Percentiles rank a stretch among this genome's conserved stretches.
These are phyloP conservation scores for Medicago lupulina DNA, from an alignment of 306 rosid genomes.

Conservation along the genomic window DNA sequence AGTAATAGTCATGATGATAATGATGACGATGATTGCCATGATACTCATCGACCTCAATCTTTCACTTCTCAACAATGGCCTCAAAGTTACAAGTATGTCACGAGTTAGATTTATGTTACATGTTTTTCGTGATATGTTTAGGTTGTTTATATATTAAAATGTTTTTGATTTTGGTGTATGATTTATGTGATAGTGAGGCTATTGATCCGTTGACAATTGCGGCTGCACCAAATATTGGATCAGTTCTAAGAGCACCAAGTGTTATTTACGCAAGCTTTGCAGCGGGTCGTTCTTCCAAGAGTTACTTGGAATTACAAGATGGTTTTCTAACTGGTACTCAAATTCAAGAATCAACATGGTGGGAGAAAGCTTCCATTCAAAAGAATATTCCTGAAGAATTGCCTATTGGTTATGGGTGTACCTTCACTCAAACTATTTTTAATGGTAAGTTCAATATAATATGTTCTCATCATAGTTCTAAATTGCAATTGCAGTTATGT, in stretches of 20 bases:
- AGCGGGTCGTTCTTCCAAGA: conserved; percentile 45
- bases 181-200: conserved; percentile 64
- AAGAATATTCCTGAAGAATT: conserved; percentile 66
- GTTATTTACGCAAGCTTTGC: conserved; percentile 56
- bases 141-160: too few relatives aligned
- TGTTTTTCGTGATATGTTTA: too few relatives aligned
- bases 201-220: conserved; percentile 76
- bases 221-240: conserved; percentile 69
- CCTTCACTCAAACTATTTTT: conserved; percentile 80
- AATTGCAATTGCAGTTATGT: too few relatives aligned
- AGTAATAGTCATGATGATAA: conserved; percentile 6
- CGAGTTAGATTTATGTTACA: too few relatives aligned
- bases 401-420: conserved; percentile 70
- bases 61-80: conserved; percentile 81
- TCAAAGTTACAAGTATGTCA: conserved; percentile 67
- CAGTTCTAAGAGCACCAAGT: conserved; percentile 57
- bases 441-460: conserved; percentile 49
- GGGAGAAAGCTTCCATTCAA: conserved; percentile 55
- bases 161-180: background rate
- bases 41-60: conserved; percentile 21
- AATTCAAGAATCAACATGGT: conserved; percentile 50
- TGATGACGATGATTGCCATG: conserved; percentile 24
- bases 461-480: too few relatives aligned
- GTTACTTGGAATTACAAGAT: conserved; percentile 54
- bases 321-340: conserved; percentile 54